Conservation (phyloP, 495 filamentous ascomycete species). For the Pseudoneurospora amorphoporcata region DNA sequence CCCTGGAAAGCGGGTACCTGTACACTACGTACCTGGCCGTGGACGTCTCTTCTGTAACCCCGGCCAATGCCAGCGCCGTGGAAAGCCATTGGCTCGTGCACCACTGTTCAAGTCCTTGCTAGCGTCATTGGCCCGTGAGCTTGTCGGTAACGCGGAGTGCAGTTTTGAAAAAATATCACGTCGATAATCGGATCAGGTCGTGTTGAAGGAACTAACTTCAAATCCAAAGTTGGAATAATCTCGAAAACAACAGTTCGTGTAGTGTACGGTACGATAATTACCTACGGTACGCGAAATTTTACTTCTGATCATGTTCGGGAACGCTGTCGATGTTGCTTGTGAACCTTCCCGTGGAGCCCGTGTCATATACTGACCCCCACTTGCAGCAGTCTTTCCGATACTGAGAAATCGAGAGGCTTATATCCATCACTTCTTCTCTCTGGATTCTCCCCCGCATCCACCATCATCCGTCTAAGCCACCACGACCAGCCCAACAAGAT, state of each 20-base stretch:
- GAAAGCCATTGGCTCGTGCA: not conserved
- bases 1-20: not conserved
- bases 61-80: not conserved
- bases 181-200: not conserved
- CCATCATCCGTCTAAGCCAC: slow-evolving; percentile 1
- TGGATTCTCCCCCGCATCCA: not conserved
- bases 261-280: not conserved
- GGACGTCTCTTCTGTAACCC: not conserved
- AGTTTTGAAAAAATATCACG: slow-evolving; percentile 1
- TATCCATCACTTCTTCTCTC: slow-evolving; percentile 1
- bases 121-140: slow-evolving; percentile 9
- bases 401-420: not conserved
- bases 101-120: not conserved
- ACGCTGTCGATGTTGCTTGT: not conserved
- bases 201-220: not conserved
- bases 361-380: not conserved
- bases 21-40: not conserved
- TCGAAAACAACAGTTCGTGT: not conserved
- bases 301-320: not conserved
- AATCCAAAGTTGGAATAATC: not conserved
- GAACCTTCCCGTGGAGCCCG: not conserved
- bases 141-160: slow-evolving; percentile 1
- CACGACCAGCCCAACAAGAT: slow-evolving; percentile 2
- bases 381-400: not conserved
- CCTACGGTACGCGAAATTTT: not conserved